Conservation (phyloP, 2,329 filamentous ascomycete genomes). For the Fusarium musae region DNA sequence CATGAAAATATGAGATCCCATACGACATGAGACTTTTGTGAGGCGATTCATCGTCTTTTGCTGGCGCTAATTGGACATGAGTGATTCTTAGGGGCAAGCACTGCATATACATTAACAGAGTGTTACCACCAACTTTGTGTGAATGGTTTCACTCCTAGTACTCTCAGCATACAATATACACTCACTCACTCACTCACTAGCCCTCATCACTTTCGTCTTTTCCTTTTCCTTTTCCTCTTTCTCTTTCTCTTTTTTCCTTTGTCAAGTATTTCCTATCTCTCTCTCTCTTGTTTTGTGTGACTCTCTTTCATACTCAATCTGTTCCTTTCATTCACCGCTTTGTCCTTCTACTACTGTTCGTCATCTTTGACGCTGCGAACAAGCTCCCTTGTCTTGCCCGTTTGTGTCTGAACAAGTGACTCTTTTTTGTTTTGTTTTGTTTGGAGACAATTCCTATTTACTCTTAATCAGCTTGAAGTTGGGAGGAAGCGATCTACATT, state of each 20-base stretch:
- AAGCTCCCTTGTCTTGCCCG: slow-evolving; percentile 19
- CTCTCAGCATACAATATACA: slow-evolving; percentile 8
- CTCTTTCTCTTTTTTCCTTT: slow-evolving; percentile 20
- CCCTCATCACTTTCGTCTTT: slow-evolving; percentile 1
- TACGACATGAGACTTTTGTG: slow-evolving; percentile 28
- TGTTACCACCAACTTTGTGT: slow-evolving; percentile 9
- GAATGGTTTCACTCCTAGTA: slow-evolving; percentile 17
- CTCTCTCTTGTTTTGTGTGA: slow-evolving; percentile 21
- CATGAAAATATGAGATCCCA: slow-evolving; percentile 23
- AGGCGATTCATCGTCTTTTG: slow-evolving; percentile 13
- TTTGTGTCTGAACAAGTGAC: slow-evolving; percentile 32
- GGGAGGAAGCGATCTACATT: slow-evolving; percentile 8
- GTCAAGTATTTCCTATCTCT: slow-evolving; percentile 29
- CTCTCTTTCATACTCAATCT: slow-evolving; percentile 21
- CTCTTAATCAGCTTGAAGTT: slow-evolving; percentile 27
- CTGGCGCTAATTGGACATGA: slow-evolving; percentile 29
- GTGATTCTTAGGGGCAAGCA: not conserved
- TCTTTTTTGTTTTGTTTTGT: slow-evolving; percentile 9
- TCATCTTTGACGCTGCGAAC: slow-evolving; percentile 19
- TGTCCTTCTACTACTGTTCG: slow-evolving; percentile 27
- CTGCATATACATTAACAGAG: slow-evolving; percentile 31
- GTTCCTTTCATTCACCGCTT: slow-evolving; percentile 23
- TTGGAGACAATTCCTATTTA: slow-evolving; percentile 7
- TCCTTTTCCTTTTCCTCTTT: slow-evolving; percentile 18
- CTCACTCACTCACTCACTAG: not conserved